phyloP scores from a whole-genome alignment of 306 rosid genomes.

The Quercus engelmannii region DNA sequence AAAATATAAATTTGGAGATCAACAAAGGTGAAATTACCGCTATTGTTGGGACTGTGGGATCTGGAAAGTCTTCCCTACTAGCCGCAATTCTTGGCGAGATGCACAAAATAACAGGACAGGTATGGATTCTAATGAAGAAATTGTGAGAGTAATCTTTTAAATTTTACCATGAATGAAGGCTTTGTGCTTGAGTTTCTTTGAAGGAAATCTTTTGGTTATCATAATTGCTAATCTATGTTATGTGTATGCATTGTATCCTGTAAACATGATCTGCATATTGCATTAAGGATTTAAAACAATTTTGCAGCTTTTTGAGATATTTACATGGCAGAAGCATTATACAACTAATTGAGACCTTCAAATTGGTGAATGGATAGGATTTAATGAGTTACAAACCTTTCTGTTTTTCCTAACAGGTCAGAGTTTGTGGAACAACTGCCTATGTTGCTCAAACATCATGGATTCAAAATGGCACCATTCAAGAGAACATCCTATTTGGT shows the following conservation, averaged over 20 bases:
- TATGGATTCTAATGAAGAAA: slow-evolving; percentile 28
- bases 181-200: neutral
- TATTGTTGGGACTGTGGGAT: slow-evolving; percentile 88
- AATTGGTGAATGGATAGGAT: neutral
- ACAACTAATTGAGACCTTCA: neutral
- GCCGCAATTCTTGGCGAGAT: slow-evolving; percentile 93
- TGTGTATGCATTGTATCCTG: neutral
- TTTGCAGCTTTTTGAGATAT: neutral
- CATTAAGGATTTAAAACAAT: neutral
- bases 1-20: slow-evolving; percentile 55
- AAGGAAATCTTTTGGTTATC: neutral
- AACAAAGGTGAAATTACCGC: slow-evolving; percentile 75
- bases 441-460: slow-evolving; percentile 97
- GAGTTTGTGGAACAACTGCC: slow-evolving; percentile 80
- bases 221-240: neutral
- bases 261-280: neutral
- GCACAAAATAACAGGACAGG: slow-evolving; percentile 82
- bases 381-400: neutral
- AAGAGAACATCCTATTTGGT: slow-evolving; percentile 85
- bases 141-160: neutral
- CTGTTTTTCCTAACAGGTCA: slow-evolving; percentile 48
- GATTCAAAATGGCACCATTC: slow-evolving; percentile 94
- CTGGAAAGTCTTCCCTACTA: slow-evolving; percentile 90
- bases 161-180: neutral
- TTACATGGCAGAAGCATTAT: neutral